Evolutionary conservation across 2,329 filamentous ascomycete genomes (phyloP).

Genomic region (Aspergillus candidus): DNA sequence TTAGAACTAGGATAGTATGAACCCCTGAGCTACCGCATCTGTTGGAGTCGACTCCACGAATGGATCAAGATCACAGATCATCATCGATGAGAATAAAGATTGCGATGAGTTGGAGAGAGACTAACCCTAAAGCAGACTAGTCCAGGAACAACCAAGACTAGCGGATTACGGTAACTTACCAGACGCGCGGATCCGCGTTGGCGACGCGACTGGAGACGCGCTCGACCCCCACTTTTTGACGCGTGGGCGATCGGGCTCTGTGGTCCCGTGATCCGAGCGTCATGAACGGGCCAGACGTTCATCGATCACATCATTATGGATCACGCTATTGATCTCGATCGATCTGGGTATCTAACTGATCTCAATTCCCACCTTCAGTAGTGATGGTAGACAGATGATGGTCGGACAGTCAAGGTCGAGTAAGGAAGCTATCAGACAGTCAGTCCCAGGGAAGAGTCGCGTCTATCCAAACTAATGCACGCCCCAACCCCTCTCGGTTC

Average conservation of each 20-base stretch:
- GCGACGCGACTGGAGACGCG: slow-evolving; percentile 17
- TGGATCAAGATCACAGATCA: too few relatives aligned
- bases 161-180: slow-evolving; percentile 13
- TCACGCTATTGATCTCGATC: background rate
- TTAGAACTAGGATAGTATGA: too few relatives aligned
- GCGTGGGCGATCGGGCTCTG: background rate
- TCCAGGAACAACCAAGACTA: too few relatives aligned
- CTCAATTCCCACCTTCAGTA: too few relatives aligned
- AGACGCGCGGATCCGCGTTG: slow-evolving; percentile 16
- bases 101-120: too few relatives aligned
- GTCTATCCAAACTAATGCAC: slow-evolving; percentile 15
- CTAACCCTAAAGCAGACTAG: background rate
- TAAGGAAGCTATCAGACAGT: too few relatives aligned
- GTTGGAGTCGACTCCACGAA: too few relatives aligned
- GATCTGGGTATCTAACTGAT: too few relatives aligned
- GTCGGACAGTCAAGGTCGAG: too few relatives aligned
- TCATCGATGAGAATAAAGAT: too few relatives aligned
- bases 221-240: background rate
- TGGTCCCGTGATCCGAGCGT: background rate
- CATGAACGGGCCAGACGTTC: background rate
- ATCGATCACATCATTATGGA: background rate
- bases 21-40: too few relatives aligned
- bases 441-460: background rate
- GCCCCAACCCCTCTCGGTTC: slow-evolving; percentile 15
- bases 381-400: too few relatives aligned